phyloP scores from a whole-genome alignment of 78 protist genomes.

The Isochrysis galbana region DNA sequence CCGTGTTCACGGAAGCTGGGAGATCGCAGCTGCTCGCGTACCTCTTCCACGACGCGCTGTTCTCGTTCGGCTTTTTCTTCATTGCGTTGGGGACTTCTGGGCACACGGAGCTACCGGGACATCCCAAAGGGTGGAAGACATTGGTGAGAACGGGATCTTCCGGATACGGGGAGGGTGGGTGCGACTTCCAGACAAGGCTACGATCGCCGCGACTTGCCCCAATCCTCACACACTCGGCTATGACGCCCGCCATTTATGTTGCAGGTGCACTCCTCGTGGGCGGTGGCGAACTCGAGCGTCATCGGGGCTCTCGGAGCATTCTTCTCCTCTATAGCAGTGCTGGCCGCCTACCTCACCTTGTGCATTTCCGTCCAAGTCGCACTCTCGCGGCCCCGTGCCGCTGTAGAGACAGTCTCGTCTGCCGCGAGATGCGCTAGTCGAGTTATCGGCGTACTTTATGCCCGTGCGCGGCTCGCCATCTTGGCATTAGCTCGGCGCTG shows the following conservation, averaged over 20 bases:
- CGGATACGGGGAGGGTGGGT: too few relatives aligned
- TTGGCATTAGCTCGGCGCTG: too few relatives aligned
- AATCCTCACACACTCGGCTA: background rate
- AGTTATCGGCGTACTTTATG: too few relatives aligned
- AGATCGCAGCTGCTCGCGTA: slow-evolving; percentile 7
- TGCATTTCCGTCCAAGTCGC: background rate
- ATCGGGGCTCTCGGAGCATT: background rate
- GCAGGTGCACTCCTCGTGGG: background rate
- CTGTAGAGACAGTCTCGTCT: background rate
- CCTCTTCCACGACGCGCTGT: background rate
- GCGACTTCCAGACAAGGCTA: too few relatives aligned
- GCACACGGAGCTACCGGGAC: background rate
- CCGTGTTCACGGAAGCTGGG: background rate
- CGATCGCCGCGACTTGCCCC: too few relatives aligned
- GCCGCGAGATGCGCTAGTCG: too few relatives aligned
- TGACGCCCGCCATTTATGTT: background rate
- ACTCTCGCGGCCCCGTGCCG: background rate
- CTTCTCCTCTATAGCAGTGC: background rate
- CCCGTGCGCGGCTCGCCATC: too few relatives aligned
- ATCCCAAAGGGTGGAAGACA: too few relatives aligned
- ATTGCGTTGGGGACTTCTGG: background rate
- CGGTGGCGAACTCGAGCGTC: background rate
- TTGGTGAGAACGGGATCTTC: too few relatives aligned
- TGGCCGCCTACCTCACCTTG: background rate
- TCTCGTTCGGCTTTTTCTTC: background rate